A percentile compares a stretch with the other conserved stretches of the same genome.
Conservation (phyloP, 2,329 filamentous ascomycete species). For the Penicillium sp. region DNA sequence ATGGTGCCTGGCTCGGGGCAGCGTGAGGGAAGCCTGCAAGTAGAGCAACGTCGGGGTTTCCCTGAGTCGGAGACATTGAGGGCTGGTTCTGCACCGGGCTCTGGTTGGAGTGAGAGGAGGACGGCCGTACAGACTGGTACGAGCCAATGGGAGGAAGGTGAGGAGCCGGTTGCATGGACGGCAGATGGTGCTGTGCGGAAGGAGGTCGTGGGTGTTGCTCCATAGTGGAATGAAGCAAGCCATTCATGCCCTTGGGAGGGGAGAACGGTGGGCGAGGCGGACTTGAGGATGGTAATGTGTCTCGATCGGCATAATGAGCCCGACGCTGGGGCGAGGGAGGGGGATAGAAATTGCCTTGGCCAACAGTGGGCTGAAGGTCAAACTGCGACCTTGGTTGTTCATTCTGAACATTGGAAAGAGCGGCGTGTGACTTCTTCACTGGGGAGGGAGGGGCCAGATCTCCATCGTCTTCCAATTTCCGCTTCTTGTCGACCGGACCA, state of each 20-base stretch:
- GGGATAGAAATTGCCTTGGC: slow-evolving; percentile 18
- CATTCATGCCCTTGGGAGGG: slow-evolving; percentile 34
- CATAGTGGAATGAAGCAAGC: slow-evolving; percentile 25
- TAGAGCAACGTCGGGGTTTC: slow-evolving; percentile 50
- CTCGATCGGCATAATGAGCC: slow-evolving; percentile 22
- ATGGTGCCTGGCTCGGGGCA: slow-evolving; percentile 29
- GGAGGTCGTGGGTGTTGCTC: slow-evolving; percentile 25
- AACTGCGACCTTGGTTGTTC: slow-evolving; percentile 23
- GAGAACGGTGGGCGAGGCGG: slow-evolving; percentile 35
- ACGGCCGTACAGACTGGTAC: slow-evolving; percentile 41
- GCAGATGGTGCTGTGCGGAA: slow-evolving; percentile 21
- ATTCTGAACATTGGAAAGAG: slow-evolving; percentile 22
- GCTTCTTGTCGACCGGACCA: slow-evolving; percentile 21
- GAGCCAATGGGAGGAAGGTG: slow-evolving; percentile 34
- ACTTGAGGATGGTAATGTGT: slow-evolving; percentile 24
- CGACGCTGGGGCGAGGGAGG: slow-evolving; percentile 34
- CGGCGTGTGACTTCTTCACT: slow-evolving; percentile 24
- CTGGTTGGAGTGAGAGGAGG: slow-evolving; percentile 43
- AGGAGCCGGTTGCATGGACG: slow-evolving; percentile 29
- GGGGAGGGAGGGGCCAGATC: slow-evolving; percentile 22
- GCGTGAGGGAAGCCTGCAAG: slow-evolving; percentile 46
- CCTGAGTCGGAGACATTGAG: slow-evolving; percentile 52
- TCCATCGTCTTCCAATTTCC: slow-evolving; percentile 19
- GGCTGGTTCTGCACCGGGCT: slow-evolving; percentile 46
- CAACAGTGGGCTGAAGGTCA: slow-evolving; percentile 11